Percentiles rank a stretch among this genome's conserved stretches.
phyloP scores from a whole-genome alignment of 148 eudicot genomes.

The Agrostemma githago region DNA sequence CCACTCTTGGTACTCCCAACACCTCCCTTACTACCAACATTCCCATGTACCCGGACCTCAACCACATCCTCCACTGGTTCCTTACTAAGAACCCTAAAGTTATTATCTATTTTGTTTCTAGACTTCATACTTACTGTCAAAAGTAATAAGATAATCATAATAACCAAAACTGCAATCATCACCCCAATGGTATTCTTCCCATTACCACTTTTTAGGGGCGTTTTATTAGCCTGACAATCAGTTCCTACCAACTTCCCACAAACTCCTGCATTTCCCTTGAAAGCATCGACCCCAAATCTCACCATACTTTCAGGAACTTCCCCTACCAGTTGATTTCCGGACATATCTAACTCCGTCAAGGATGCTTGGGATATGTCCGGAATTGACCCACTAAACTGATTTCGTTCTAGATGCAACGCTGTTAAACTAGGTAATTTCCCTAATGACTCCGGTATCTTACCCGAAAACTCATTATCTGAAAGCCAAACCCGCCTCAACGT shows the following conservation, averaged over 20 bases:
- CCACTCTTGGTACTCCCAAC: neutral
- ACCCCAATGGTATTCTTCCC: constrained; percentile 22
- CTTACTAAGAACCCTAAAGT: constrained; percentile 23
- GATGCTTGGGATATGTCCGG: constrained; percentile 34
- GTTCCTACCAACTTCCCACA: constrained; percentile 38
- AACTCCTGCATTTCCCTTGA: constrained; percentile 40
- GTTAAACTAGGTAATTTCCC: constrained; percentile 21
- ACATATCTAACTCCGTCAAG: constrained; percentile 28
- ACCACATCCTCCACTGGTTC: constrained; percentile 36
- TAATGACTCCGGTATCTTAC: constrained; percentile 45
- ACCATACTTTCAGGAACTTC: constrained; percentile 40
- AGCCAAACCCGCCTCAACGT: constrained; percentile 39
- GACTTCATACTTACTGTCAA: constrained; percentile 26
- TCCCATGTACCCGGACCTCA: constrained; percentile 40
- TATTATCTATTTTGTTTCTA: constrained; percentile 18
- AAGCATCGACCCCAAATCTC: constrained; percentile 36
- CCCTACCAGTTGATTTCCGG: constrained; percentile 45
- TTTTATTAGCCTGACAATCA: constrained; percentile 21
- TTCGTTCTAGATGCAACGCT: constrained; percentile 37
- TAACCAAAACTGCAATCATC: constrained; percentile 29
- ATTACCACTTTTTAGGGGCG: neutral
- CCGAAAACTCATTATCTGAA: constrained; percentile 39
- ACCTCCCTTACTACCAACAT: constrained; percentile 9
- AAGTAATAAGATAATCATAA: constrained; percentile 25
- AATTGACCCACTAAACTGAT: constrained; percentile 45